Evolutionary conservation across 192 early-diverging fungal genomes (phyloP), one percentile per base, ranked within the genome.

Genomic region (Tieghemiomyces parasiticus): DNA sequence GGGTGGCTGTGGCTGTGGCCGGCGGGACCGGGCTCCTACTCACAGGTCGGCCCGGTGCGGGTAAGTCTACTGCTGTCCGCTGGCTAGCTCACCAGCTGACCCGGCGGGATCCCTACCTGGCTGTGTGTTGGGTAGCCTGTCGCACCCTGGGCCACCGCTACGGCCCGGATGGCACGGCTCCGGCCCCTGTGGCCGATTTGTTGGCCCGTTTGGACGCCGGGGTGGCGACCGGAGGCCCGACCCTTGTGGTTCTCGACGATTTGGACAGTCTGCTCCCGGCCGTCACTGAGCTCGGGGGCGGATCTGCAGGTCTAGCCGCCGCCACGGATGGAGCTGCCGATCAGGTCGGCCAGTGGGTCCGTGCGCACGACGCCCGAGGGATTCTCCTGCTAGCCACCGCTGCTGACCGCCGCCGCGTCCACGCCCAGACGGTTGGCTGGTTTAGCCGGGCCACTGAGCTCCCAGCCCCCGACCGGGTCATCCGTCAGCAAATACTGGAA

Each of bases 401-500:
- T 1, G 50, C 62, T 2, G 65, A 61, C 2, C 54, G 71, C 0
- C 20, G 58, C 26, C 62, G 61, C n/a, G 46, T 76, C 38, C 68
- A 76, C 42, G 54, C 61, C 68, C 13, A 58, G 60, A 29, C 49
- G 62, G 0, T 60, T 63, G 29, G 26, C 70, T n/a, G n/a, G 22
- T 48, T 70, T 42, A 44, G 49, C 52, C 60, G 54, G 13, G 63
- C 64, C 44, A 55, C 60, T 1, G 66, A 72, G 55, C 64, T 67
- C 1, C 68, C 69, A 29, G 56, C 60, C 4, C 65, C 69, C 10
- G 63, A 61, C 10, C 52, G 66, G 34, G 55, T 67, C 6, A 65
- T 69, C 63, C 65, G 71, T 29, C 65, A 67, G 50, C 26, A 84
- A 77, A 87, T 95, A 66, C 61, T 95, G 52, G 76, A 83, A 45